Conservation (phyloP, 2,329 filamentous ascomycete genomes). For the Venturia nashicola region DNA sequence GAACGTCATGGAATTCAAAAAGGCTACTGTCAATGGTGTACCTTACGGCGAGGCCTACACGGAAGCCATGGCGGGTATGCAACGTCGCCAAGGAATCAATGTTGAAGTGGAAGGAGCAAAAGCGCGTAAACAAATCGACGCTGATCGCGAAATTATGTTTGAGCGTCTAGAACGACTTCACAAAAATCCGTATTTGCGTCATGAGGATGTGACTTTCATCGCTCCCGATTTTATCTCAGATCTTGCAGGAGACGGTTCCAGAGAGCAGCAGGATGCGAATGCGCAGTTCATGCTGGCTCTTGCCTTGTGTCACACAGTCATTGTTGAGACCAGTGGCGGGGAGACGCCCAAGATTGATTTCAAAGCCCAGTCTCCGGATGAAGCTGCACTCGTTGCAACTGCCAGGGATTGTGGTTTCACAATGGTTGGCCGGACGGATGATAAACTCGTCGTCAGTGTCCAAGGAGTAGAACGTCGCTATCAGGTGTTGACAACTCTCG, state of each 20-base stretch:
- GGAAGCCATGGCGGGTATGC: slow-evolving; percentile 92
- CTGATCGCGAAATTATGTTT: slow-evolving; percentile 62
- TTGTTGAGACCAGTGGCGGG: slow-evolving; percentile 80
- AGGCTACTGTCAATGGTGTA: slow-evolving; percentile 90
- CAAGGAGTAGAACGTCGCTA: slow-evolving; percentile 79
- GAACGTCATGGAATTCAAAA: slow-evolving; percentile 99
- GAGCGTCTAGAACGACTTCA: slow-evolving; percentile 62
- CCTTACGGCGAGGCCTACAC: slow-evolving; percentile 97
- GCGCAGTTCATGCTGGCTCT: slow-evolving; percentile 89
- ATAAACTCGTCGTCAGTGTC: slow-evolving; percentile 76
- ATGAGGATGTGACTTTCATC: slow-evolving; percentile 84
- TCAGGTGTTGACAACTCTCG: slow-evolving; percentile 81
- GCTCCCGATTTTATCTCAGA: slow-evolving; percentile 83
- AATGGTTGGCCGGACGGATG: slow-evolving; percentile 65
- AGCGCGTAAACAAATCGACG: slow-evolving; percentile 65
- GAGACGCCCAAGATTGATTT: slow-evolving; percentile 85
- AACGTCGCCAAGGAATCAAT: slow-evolving; percentile 77
- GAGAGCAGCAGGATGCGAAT: slow-evolving; percentile 64
- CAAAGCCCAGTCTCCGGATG: slow-evolving; percentile 94
- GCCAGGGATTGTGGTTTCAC: slow-evolving; percentile 94
- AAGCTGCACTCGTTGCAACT: slow-evolving; percentile 86
- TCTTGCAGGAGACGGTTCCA: slow-evolving; percentile 62
- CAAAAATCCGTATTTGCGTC: slow-evolving; percentile 81
- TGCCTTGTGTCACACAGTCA: slow-evolving; percentile 92
- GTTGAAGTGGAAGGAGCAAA: slow-evolving; percentile 67